phyloP scores from a whole-genome alignment of 352 stramenopile species.

The Globisporangium viniferum region DNA sequence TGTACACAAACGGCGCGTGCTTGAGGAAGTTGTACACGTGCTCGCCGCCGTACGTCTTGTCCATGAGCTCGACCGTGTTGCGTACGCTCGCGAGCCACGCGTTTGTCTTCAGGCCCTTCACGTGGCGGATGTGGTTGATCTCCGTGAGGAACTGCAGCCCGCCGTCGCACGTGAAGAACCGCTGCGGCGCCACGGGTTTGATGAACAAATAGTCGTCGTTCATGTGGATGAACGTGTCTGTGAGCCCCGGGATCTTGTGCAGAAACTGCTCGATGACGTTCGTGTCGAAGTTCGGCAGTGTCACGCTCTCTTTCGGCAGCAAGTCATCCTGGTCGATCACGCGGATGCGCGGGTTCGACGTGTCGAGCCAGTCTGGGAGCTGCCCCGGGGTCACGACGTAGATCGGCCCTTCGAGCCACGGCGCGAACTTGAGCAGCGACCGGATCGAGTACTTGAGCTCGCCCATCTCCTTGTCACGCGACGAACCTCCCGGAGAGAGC shows the following conservation, averaged over 20 bases:
- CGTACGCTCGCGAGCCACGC: slow-evolving; percentile 74
- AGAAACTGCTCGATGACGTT: slow-evolving; percentile 89
- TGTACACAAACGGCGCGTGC: slow-evolving; percentile 84
- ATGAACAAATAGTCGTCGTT: slow-evolving; percentile 90
- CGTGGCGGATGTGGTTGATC: slow-evolving; percentile 82
- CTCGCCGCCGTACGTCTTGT: slow-evolving; percentile 75
- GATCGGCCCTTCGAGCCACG: slow-evolving; percentile 77
- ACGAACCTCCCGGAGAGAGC: slow-evolving; percentile 56
- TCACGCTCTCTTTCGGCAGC: slow-evolving; percentile 50
- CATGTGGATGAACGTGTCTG: slow-evolving; percentile 87
- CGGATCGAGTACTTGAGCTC: slow-evolving; percentile 86
- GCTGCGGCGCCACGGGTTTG: slow-evolving; percentile 71
- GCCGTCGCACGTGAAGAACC: slow-evolving; percentile 85
- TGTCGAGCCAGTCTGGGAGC: slow-evolving; percentile 79
- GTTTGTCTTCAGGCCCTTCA: slow-evolving; percentile 54
- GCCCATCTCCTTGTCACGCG: slow-evolving; percentile 80
- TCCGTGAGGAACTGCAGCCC: slow-evolving; percentile 71
- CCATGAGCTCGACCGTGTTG: slow-evolving; percentile 69
- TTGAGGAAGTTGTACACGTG: slow-evolving; percentile 87
- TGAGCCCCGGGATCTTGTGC: slow-evolving; percentile 79
- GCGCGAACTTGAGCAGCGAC: slow-evolving; percentile 73
- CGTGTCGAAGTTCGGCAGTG: slow-evolving; percentile 74
- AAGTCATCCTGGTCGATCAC: slow-evolving; percentile 81
- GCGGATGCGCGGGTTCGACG: slow-evolving; percentile 57
- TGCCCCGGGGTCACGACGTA: slow-evolving; percentile 83